Conservation (phyloP, 495 filamentous ascomycete genomes). For the Penicillium daleae region DNA sequence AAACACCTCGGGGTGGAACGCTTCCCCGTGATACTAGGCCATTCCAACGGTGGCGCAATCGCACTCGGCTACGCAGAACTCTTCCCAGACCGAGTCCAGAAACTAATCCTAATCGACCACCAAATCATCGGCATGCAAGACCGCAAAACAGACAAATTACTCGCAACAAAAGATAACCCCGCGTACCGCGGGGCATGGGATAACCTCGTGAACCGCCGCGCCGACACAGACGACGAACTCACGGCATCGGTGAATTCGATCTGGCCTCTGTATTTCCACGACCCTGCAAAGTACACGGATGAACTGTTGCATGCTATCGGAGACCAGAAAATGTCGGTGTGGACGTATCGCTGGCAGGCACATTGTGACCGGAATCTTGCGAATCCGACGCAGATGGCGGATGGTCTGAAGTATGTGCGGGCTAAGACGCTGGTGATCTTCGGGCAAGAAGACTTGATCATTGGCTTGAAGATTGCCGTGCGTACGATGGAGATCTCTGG, state of each 20-base stretch:
- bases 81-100: slow-evolving; percentile 21
- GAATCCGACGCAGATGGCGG: slow-evolving; percentile 17
- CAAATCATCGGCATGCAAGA: slow-evolving; percentile 23
- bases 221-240: slow-evolving; percentile 17
- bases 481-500: slow-evolving; percentile 15
- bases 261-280: slow-evolving; percentile 27
- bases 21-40: slow-evolving; percentile 20
- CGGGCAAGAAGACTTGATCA: slow-evolving; percentile 25
- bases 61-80: slow-evolving; percentile 27
- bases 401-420: slow-evolving; percentile 15
- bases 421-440: slow-evolving; percentile 28
- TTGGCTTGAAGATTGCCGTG: slow-evolving; percentile 19
- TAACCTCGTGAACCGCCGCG: slow-evolving; percentile 1
- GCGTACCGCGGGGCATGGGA: slow-evolving; percentile 16
- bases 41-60: slow-evolving; percentile 32
- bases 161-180: slow-evolving; percentile 12
- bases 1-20: slow-evolving; percentile 14
- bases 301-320: slow-evolving; percentile 17
- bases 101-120: slow-evolving; percentile 23
- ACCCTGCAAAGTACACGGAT: slow-evolving; percentile 15
- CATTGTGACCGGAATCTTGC: slow-evolving; percentile 14
- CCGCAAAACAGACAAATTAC: not conserved
- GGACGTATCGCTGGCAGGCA: slow-evolving; percentile 19
- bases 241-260: slow-evolving; percentile 12
- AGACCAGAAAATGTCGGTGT: slow-evolving; percentile 9